phyloP scores from a whole-genome alignment of 1,139 yeast genomes.

The Hyphopichia khmerensis region DNA sequence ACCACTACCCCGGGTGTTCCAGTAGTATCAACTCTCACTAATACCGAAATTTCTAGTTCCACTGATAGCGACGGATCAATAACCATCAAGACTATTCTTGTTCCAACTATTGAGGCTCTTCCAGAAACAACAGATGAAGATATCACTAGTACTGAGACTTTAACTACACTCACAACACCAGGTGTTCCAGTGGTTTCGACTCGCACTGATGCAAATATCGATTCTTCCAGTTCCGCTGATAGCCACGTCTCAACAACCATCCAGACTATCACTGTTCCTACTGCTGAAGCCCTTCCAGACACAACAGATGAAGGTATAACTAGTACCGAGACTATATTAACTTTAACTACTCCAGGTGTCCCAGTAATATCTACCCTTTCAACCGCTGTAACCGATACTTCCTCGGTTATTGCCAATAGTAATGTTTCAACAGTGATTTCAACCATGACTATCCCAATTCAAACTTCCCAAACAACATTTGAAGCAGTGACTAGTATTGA shows the following conservation, averaged over 20 bases:
- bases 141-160: no score
- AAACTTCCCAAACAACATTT: not conserved
- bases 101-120: not conserved
- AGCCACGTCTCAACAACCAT: not conserved
- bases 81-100: not conserved
- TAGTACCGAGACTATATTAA: no score
- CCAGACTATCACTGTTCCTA: not conserved
- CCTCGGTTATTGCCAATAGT: not conserved
- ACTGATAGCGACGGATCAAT: not conserved
- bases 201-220: not conserved
- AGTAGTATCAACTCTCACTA: not conserved
- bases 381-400: no score
- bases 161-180: not conserved
- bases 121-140: not conserved
- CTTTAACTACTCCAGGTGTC: not conserved
- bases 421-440: no score
- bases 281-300: no score
- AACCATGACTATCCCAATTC: not conserved
- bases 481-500: not conserved
- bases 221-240: not conserved
- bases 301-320: not conserved
- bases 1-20: not conserved
- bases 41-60: not conserved
- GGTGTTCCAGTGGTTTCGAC: not conserved
- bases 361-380: not conserved